Conservation (phyloP, 2,329 filamentous ascomycete genomes). For the Penicillium sp. region DNA sequence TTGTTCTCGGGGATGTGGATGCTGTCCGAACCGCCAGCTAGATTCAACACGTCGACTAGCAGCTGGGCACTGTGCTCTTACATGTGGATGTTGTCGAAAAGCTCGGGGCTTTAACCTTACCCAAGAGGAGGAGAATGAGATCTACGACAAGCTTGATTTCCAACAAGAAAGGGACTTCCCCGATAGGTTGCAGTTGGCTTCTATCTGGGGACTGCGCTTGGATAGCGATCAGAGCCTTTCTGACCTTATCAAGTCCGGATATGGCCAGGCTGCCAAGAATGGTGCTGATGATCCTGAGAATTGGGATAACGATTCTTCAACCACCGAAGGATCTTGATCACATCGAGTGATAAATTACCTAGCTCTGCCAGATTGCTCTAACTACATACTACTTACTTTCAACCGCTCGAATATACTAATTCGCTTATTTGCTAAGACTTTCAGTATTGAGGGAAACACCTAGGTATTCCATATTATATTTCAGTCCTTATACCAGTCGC, state of each 20-base stretch:
- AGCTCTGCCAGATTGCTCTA: background rate
- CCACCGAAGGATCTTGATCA: background rate
- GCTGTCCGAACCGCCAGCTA: constrained; percentile 1
- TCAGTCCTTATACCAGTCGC: too few species aligned
- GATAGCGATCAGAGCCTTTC: background rate
- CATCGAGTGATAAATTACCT: too few species aligned
- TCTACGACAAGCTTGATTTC: background rate
- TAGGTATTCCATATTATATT: too few species aligned
- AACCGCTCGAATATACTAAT: background rate
- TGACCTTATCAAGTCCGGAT: background rate
- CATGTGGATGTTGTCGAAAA: constrained; percentile 1
- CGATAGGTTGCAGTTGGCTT: background rate
- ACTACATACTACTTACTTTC: background rate
- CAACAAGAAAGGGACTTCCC: too few species aligned
- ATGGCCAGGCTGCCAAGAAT: background rate
- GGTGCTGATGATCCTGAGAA: background rate
- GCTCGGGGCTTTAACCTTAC: background rate
- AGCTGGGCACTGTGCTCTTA: constrained; percentile 4
- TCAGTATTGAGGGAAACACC: too few species aligned
- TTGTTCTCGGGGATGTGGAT: constrained; percentile 3
- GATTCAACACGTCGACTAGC: background rate
- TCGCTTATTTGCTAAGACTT: too few species aligned
- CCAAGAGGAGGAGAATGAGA: background rate
- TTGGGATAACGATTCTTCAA: background rate
- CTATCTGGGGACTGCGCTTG: background rate